Conservation (phyloP, 2,329 filamentous ascomycete genomes). For the Phialocephala subalpina region DNA sequence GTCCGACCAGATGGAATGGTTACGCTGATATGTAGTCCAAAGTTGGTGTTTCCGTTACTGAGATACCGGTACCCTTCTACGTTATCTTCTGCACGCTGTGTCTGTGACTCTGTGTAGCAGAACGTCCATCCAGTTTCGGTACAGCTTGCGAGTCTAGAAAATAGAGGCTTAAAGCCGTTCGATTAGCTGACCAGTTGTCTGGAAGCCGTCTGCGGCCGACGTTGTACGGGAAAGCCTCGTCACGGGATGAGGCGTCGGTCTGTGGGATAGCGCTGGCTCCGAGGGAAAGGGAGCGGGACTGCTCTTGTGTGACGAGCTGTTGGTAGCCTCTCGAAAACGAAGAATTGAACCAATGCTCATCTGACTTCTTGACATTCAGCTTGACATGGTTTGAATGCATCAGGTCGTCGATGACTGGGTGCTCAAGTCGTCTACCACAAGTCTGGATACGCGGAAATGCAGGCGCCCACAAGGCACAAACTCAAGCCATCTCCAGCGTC, state of each 20-base stretch:
- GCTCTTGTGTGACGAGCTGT: not conserved
- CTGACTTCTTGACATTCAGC: not conserved
- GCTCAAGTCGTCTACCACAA: not conserved
- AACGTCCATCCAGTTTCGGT: not conserved
- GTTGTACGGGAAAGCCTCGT: not conserved
- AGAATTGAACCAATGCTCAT: not conserved
- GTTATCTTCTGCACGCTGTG: not conserved
- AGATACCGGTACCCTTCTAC: not conserved
- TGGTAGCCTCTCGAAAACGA: not conserved
- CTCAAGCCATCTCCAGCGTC: not conserved
- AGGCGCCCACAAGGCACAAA: constrained; percentile 2
- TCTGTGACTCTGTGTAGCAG: not conserved
- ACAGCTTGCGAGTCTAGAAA: constrained; percentile 5
- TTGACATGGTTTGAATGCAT: constrained; percentile 1
- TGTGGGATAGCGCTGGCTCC: not conserved
- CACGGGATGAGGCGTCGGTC: constrained; percentile 1
- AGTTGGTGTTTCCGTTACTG: not conserved
- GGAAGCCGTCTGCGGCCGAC: not conserved
- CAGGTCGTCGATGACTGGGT: not conserved
- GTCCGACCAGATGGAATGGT: not conserved
- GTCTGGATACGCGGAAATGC: not conserved
- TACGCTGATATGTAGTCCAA: not conserved
- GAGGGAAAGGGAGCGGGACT: not conserved
- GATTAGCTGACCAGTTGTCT: not conserved
- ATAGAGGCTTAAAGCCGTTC: not conserved